Evolutionary conservation across 2,329 filamentous ascomycete species (phyloP).

Genomic region (Ceratocystis ficicola): DNA sequence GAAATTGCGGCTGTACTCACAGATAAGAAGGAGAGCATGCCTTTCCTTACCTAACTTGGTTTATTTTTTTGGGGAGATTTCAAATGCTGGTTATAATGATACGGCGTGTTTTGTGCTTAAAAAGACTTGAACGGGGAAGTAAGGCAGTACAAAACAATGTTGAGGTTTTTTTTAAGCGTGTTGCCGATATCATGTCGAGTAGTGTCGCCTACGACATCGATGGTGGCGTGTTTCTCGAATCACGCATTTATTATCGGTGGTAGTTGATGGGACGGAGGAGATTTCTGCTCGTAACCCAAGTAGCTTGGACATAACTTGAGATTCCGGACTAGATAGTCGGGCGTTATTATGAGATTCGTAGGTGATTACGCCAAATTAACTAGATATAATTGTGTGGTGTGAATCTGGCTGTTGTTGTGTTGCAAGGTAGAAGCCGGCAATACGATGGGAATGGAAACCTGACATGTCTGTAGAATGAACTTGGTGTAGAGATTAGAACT

Average conservation of each 20-base stretch:
- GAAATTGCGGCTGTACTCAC: conserved; percentile 5
- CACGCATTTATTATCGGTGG: not conserved
- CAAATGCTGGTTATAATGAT: conserved; percentile 4
- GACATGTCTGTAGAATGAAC: not conserved
- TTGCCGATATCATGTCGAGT: not conserved
- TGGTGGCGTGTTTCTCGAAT: not conserved
- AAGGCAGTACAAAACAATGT: not conserved
- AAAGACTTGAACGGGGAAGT: not conserved
- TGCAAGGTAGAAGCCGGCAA: not conserved
- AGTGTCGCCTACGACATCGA: not conserved
- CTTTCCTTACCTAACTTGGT: not conserved
- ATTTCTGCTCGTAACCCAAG: not conserved
- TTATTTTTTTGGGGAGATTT: not conserved
- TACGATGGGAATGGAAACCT: not conserved
- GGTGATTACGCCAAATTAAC: not conserved
- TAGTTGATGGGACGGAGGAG: not conserved
- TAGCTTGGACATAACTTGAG: not conserved
- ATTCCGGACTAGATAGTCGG: not conserved
- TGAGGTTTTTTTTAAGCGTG: not conserved
- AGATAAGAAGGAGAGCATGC: conserved; percentile 7
- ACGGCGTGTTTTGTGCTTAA: conserved; percentile 3
- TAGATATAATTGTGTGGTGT: not conserved
- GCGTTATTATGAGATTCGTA: not conserved
- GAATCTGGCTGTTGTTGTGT: not conserved
- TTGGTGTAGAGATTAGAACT: not conserved